These are phyloP conservation scores for Pythium dissotocum DNA, from an alignment of 352 stramenopile species.

Conservation along the genomic window DNA sequence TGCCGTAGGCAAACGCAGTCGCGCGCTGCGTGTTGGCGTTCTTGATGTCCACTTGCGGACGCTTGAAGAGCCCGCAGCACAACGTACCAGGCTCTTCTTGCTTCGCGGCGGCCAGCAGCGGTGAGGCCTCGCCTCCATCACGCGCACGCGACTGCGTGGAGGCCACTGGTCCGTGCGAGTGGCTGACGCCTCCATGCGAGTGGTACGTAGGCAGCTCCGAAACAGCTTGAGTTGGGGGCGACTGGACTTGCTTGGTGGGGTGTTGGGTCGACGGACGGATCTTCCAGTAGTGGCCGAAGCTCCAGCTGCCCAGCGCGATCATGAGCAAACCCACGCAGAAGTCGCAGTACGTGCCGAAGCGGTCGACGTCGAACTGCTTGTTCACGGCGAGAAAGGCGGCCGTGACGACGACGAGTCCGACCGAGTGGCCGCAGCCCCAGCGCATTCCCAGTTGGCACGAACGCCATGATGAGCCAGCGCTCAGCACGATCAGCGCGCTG, in stretches of 20 bases:
- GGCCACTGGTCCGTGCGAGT: slow-evolving; percentile 13
- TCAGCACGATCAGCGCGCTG: slow-evolving; percentile 82
- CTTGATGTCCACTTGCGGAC: slow-evolving; percentile 27
- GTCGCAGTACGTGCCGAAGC: slow-evolving; percentile 52
- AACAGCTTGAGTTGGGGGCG: background rate
- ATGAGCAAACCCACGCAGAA: slow-evolving; percentile 58
- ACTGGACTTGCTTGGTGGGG: background rate
- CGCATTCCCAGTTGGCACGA: slow-evolving; percentile 78
- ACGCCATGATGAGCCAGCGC: slow-evolving; percentile 57
- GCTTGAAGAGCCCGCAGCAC: slow-evolving; percentile 34
- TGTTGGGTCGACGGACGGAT: slow-evolving; percentile 25
- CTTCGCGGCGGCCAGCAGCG: slow-evolving; percentile 1
- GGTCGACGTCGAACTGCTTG: slow-evolving; percentile 43
- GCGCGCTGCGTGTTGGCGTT: slow-evolving; percentile 41
- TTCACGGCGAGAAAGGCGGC: slow-evolving; percentile 53
- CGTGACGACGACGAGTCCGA: slow-evolving; percentile 72
- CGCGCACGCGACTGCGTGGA: background rate
- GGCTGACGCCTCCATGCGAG: background rate
- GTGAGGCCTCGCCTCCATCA: slow-evolving; percentile 7
- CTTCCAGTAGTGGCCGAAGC: slow-evolving; percentile 40
- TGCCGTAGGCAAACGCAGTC: slow-evolving; percentile 67
- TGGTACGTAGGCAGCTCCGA: slow-evolving; percentile 4
- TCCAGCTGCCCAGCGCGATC: slow-evolving; percentile 47
- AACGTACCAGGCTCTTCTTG: slow-evolving; percentile 20
- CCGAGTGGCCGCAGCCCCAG: slow-evolving; percentile 84